phyloP scores from a whole-genome alignment of 2,329 filamentous ascomycete genomes.

The Neodidymelliopsis sp. region DNA sequence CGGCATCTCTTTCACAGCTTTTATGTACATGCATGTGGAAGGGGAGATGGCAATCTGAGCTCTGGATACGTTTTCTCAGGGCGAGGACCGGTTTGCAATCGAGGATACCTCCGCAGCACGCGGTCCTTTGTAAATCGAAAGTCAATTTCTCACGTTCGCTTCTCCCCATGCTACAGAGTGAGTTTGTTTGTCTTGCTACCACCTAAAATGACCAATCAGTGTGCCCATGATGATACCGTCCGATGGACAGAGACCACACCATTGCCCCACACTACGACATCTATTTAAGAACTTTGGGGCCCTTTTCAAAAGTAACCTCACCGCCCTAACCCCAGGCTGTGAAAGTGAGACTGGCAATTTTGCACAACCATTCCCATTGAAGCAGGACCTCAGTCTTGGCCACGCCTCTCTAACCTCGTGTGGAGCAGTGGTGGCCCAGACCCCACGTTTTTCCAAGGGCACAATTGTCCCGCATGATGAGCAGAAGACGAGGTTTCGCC shows the following conservation, averaged over 20 bases:
- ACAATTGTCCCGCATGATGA: conserved; percentile 35
- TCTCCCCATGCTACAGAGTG: conserved; percentile 1
- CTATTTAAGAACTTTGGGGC: background rate
- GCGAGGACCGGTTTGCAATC: conserved; percentile 54
- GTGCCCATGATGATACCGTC: no score
- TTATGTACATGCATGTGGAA: conserved; percentile 54
- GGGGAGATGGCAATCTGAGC: conserved; percentile 54
- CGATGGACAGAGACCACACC: no score
- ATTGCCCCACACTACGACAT: conserved; percentile 4
- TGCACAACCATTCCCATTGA: conserved; percentile 32
- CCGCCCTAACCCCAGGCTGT: conserved; percentile 2
- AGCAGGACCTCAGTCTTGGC: conserved; percentile 41
- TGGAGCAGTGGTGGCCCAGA: conserved; percentile 28
- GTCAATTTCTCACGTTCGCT: conserved; percentile 46
- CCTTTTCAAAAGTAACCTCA: conserved; percentile 3
- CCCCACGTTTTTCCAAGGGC: conserved; percentile 27
- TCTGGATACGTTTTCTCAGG: conserved; percentile 46
- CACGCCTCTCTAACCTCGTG: conserved; percentile 24
- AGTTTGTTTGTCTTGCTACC: background rate
- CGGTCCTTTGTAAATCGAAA: conserved; percentile 52
- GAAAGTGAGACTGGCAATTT: conserved; percentile 25
- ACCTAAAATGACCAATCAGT: background rate
- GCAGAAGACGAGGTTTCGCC: conserved; percentile 38
- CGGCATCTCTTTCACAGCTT: conserved; percentile 48
- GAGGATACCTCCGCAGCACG: conserved; percentile 57